These are phyloP conservation scores for Argentina anserina DNA, from an alignment of 306 rosid species.

Conservation along the genomic window DNA sequence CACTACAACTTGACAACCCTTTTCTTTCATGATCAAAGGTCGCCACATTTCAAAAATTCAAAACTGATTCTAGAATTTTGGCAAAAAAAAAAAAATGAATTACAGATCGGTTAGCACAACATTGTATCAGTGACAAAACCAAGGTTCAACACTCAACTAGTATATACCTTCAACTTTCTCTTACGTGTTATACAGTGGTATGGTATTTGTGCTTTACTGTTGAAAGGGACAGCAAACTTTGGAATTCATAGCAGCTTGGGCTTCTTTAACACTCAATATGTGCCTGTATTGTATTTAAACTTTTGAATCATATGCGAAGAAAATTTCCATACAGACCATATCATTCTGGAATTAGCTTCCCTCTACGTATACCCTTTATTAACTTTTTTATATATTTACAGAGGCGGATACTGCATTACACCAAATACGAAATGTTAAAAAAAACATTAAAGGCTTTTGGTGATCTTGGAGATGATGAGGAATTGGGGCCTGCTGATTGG, in stretches of 20 bases:
- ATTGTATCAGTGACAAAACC: neutral
- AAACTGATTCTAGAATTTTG: neutral
- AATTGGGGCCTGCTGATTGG: constrained; percentile 96
- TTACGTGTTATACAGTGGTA: no score
- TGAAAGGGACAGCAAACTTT: neutral
- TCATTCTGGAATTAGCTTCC: neutral
- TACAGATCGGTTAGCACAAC: neutral
- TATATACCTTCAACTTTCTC: neutral
- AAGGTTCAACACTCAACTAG: neutral
- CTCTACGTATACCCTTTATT: constrained; percentile 3
- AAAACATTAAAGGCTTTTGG: constrained; percentile 87
- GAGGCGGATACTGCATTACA: constrained; percentile 74
- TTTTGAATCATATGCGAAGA: neutral
- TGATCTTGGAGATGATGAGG: constrained; percentile 93
- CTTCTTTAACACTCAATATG: neutral
- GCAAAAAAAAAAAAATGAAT: no score
- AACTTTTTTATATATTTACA: constrained; percentile 25
- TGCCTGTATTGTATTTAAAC: neutral
- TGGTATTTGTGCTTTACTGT: neutral
- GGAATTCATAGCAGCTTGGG: neutral
- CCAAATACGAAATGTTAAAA: constrained; percentile 82
- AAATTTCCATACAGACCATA: neutral
- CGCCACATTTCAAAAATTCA: neutral
- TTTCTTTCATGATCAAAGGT: neutral
- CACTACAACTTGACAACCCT: neutral